Evolutionary conservation across 1,139 yeast species (phyloP), one percentile per base, ranked within the genome.

Genomic region (Arxiozyma telluris): DNA sequence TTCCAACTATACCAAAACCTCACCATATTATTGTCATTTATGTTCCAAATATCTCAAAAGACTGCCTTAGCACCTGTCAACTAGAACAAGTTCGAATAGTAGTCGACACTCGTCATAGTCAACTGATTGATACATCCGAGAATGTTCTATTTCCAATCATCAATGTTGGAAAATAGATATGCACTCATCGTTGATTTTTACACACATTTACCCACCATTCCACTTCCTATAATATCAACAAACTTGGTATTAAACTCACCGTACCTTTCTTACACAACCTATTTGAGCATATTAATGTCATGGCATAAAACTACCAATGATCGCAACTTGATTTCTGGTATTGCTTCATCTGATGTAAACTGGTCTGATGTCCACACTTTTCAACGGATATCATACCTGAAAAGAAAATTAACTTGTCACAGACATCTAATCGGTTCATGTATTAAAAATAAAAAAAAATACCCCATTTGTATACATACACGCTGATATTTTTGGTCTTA

Each of bases 401-500:
- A 20, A 34, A 51, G 53, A 20, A 55, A 55, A 30, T 21, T 34
- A 6, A 49, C 47, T 18, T 17, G 41, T 22, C 49, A 55, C 20
- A 49, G 42, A 21, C 55, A 53, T 45, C 21, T 41, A 20, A 20
- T 43, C 11, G 50, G 49, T 3, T 53, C 55, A 15, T 20, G 57
- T 7, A 34, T 23, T 5, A 39, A 47, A 15, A 49, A 55, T 44
- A 51, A 51, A 30, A 22, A 49, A 5, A 21, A 38, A 38, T 55
- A 53, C 46, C 1, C 44, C 47, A 3, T 50, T 53, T 15, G 50
- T 50, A 17, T 54, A 53, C 38, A 41, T 54, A n/a, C 57, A 53
- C 38, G 41, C 54, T n/a, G 54, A 53, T 18, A 9, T 53, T n/a
- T 54, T 53, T 49, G 57, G 55, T 11, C 57, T 55, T 4, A 43